A percentile compares a stretch with the other conserved stretches of the same genome.
Conservation (phyloP, 139 green algal genomes). For the Coelastrella sp. region DNA sequence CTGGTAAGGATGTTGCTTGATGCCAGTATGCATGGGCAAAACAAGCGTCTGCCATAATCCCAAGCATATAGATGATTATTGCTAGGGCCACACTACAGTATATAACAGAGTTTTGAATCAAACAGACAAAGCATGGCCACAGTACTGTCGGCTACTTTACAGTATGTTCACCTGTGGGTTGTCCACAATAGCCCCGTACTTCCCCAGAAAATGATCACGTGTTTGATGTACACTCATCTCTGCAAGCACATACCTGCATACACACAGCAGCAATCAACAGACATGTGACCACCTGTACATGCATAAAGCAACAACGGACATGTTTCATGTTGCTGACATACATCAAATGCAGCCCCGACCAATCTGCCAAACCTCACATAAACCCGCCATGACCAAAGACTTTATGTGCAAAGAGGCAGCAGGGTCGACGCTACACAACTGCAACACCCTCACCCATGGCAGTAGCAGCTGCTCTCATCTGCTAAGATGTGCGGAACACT, state of each 20-base stretch:
- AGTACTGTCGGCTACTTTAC: background rate
- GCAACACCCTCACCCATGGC: conserved; percentile 68
- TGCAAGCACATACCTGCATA: conserved; percentile 60
- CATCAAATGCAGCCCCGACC: no score
- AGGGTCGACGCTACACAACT: background rate
- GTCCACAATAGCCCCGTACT: conserved; percentile 64
- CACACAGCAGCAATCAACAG: background rate
- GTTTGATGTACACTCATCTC: conserved; percentile 86
- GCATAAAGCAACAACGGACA: no score
- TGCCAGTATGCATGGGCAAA: no score
- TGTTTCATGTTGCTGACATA: no score
- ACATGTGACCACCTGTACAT: no score
- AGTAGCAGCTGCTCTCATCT: conserved; percentile 84
- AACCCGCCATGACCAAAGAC: no score
- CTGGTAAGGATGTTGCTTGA: no score
- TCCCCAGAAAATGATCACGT: conserved; percentile 76
- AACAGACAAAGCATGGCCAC: background rate
- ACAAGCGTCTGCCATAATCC: no score
- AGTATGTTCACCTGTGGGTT: conserved; percentile 56
- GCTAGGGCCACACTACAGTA: no score
- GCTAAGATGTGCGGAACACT: conserved; percentile 83
- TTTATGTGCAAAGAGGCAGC: no score
- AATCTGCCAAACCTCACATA: no score
- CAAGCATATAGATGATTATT: no score
- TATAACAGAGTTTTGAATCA: background rate